Evolutionary conservation across 2,329 filamentous ascomycete species (phyloP).

Genomic region (Fusarium hostae): DNA sequence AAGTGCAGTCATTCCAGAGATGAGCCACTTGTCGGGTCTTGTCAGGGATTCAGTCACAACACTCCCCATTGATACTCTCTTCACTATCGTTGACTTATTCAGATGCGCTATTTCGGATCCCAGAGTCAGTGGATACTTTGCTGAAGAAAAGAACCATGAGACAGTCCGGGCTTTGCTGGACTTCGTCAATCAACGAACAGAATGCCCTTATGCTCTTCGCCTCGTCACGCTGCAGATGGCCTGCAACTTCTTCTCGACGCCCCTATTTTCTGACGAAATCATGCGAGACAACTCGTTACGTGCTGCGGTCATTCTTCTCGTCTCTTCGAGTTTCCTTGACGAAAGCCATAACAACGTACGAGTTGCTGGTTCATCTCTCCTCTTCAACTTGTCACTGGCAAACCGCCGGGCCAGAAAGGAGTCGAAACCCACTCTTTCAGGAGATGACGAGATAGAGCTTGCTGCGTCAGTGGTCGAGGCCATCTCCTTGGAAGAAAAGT

Average conservation of each 20-base stretch:
- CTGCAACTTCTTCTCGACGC: constrained; percentile 85
- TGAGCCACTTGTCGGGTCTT: constrained; percentile 72
- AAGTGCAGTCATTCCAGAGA: constrained; percentile 76
- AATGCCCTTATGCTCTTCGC: constrained; percentile 82
- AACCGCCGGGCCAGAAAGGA: constrained; percentile 74
- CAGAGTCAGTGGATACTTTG: constrained; percentile 83
- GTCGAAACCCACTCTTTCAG: constrained; percentile 67
- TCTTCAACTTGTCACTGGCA: constrained; percentile 82
- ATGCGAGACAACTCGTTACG: constrained; percentile 64
- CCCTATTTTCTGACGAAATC: constrained; percentile 75
- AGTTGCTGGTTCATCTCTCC: constrained; percentile 82
- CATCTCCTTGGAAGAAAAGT: constrained; percentile 66
- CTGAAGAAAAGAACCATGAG: constrained; percentile 74
- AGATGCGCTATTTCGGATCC: constrained; percentile 81
- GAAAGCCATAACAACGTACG: constrained; percentile 77
- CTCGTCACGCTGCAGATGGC: constrained; percentile 85
- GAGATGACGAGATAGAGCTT: constrained; percentile 81
- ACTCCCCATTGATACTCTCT: constrained; percentile 74
- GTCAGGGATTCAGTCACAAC: constrained; percentile 65
- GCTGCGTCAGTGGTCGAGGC: constrained; percentile 84
- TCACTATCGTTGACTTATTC: constrained; percentile 87
- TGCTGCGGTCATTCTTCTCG: constrained; percentile 71
- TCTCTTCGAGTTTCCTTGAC: constrained; percentile 83
- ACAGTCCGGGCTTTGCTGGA: constrained; percentile 72
- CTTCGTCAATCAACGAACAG: constrained; percentile 64